Base-by-base conservation (phyloP, 208 protist species). In the Porcisia hertigi region DNA sequence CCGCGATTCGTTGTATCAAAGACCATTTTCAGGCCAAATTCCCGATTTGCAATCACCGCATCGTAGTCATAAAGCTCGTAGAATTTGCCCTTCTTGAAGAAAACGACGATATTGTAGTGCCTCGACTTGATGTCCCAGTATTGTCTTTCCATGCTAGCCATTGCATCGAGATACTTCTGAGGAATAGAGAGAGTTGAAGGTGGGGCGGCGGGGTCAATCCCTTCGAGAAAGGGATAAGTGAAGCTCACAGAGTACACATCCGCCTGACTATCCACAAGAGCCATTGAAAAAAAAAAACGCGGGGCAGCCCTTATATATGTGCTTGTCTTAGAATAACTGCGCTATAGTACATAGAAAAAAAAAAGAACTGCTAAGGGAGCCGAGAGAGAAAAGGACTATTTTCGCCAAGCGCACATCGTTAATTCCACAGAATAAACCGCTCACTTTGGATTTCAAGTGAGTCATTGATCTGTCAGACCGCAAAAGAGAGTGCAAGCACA, bases 41-140 rank as follows among this genome's bases (percentile, higher is more conserved):
- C 93, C 12, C 88, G 83, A 54, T 93, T 86, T 1, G 86, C 96
- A 62, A 98, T 95, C 9, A 96, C 93, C 1, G 97, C 97, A 73
- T 99, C 98, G 57, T 87, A 82, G 77, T 98, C 98, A 76, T 98
- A 99, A 1, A 99, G 80, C 75, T 99, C 97, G 86, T 99, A 99
- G 86, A 98, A 98, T 67, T 97, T 97, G 30, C 96, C 98, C 81
- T 99, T 99, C 78, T 98, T 98, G 81, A 98, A 99, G 57, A 99
- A 98, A 25, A 99, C 82, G 14, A 99, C 41, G 16, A 95, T 88
- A 76, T 99, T 97, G 85, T 88, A 98, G 71, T 98, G 73, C 14
- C 95, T 80, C 54, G 83, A 75, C 79, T 99, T 99, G 34, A 98
- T 98, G 39, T 95, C 88, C 98, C 98, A 99, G 74, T 99, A 99